phyloP scores from a whole-genome alignment of 345 rosid genomes.

The Tarenaya hassleriana region DNA sequence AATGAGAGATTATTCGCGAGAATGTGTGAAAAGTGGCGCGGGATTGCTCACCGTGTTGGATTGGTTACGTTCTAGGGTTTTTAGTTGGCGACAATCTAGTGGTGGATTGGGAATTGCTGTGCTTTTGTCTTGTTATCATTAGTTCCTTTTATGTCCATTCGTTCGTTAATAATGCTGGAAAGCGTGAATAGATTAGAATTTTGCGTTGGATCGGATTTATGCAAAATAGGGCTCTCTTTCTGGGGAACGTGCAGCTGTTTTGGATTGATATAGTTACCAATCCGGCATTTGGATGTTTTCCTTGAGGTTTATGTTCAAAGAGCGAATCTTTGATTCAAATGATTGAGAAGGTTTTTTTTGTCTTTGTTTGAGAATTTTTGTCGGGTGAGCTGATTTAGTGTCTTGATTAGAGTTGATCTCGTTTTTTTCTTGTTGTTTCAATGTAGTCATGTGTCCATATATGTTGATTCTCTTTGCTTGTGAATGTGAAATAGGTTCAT shows the following conservation, averaged over 20 bases:
- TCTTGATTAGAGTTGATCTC: conserved; percentile 2
- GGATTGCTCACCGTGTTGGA: too few relatives aligned
- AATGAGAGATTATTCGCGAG: too few relatives aligned
- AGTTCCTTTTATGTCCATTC: conserved; percentile 1
- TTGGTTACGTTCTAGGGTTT: too few relatives aligned
- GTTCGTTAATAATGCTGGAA: too few relatives aligned
- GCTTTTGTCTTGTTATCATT: neutral
- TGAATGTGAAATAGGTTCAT: too few relatives aligned
- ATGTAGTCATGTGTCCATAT: too few relatives aligned
- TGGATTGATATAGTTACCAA: conserved; percentile 5
- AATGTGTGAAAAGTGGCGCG: too few relatives aligned
- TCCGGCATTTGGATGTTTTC: conserved; percentile 1
- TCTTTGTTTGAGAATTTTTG: too few relatives aligned
- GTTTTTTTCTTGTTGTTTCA: neutral
- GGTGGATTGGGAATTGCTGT: conserved; percentile 6
- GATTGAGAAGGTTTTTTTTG: conserved; percentile 2
- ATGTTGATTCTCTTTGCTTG: conserved; percentile 1
- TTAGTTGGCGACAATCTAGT: neutral
- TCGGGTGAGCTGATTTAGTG: too few relatives aligned
- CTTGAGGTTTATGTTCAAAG: neutral
- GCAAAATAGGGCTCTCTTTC: conserved; percentile 1
- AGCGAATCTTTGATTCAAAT: neutral
- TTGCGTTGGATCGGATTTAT: conserved; percentile 16
- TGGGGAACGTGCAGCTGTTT: neutral
- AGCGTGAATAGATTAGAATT: neutral